A percentile compares a stretch with the other conserved stretches of the same genome.
These are phyloP conservation scores for Mortierella hygrophila DNA, from an alignment of 192 early-diverging fungal genomes.

Conservation along the genomic window DNA sequence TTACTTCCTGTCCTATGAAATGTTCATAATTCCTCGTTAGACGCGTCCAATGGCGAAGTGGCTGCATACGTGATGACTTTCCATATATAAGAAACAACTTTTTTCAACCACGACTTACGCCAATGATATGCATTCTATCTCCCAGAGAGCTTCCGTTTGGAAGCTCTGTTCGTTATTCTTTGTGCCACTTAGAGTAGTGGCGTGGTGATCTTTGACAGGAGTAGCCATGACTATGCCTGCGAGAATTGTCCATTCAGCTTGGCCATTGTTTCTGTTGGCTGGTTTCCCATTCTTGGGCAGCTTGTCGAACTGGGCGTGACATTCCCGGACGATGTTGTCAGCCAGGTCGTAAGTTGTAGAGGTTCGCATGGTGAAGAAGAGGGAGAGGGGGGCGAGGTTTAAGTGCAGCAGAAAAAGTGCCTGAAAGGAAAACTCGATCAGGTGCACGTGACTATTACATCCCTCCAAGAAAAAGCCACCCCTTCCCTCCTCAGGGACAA, in stretches of 20 bases:
- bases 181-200: neutral
- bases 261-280: slow-evolving; percentile 54
- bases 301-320: slow-evolving; percentile 58
- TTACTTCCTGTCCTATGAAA: slow-evolving; percentile 86
- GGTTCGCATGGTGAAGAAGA: slow-evolving; percentile 12
- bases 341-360: slow-evolving; percentile 11
- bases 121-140: slow-evolving; percentile 58
- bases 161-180: neutral
- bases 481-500: neutral
- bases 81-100: too few relatives aligned
- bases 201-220: slow-evolving; percentile 1
- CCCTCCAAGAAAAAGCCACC: neutral
- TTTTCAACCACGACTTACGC: slow-evolving; percentile 48
- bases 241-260: slow-evolving; percentile 89
- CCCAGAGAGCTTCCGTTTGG: slow-evolving; percentile 10
- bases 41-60: neutral
- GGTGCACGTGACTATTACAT: neutral
- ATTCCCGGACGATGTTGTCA: slow-evolving; percentile 34
- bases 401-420: too few relatives aligned
- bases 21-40: neutral
- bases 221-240: slow-evolving; percentile 75
- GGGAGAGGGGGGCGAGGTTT: too few relatives aligned
- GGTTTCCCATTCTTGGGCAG: slow-evolving; percentile 88
- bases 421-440: neutral
- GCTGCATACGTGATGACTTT: neutral